These are phyloP conservation scores for Tolypocladium amazonense DNA, from an alignment of 2,329 filamentous ascomycete species.

Conservation along the genomic window DNA sequence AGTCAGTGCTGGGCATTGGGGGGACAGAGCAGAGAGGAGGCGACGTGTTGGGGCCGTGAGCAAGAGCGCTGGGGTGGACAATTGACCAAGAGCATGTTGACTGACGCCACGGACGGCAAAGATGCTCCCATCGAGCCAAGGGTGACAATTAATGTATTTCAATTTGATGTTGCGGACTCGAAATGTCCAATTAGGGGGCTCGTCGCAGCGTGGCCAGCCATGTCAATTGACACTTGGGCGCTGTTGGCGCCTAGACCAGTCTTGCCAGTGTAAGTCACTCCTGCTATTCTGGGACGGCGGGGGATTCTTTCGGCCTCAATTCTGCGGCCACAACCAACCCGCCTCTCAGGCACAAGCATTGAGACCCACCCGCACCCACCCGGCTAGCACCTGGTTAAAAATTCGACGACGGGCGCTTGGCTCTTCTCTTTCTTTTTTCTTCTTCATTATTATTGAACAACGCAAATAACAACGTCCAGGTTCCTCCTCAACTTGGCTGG, in stretches of 20 bases:
- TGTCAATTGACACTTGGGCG: not conserved
- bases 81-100: too few species aligned
- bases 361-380: not conserved
- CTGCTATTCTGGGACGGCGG: not conserved
- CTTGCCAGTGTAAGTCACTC: not conserved
- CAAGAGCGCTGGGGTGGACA: too few species aligned
- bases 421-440: conserved; percentile 15
- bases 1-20: too few species aligned
- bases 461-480: conserved; percentile 35
- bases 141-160: too few species aligned
- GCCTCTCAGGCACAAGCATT: not conserved
- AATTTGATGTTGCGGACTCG: too few species aligned
- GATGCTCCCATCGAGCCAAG: too few species aligned
- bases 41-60: too few species aligned
- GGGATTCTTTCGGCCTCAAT: not conserved
- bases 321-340: not conserved
- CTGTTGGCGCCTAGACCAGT: not conserved
- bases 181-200: too few species aligned
- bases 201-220: not conserved
- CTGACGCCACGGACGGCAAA: not conserved
- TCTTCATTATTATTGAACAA: conserved; percentile 31
- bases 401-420: not conserved
- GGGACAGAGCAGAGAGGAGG: too few species aligned
- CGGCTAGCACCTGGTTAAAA: not conserved
- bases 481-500: conserved; percentile 20